phyloP scores from a whole-genome alignment of 345 rosid genomes.

The Anastatica hierochuntica region DNA sequence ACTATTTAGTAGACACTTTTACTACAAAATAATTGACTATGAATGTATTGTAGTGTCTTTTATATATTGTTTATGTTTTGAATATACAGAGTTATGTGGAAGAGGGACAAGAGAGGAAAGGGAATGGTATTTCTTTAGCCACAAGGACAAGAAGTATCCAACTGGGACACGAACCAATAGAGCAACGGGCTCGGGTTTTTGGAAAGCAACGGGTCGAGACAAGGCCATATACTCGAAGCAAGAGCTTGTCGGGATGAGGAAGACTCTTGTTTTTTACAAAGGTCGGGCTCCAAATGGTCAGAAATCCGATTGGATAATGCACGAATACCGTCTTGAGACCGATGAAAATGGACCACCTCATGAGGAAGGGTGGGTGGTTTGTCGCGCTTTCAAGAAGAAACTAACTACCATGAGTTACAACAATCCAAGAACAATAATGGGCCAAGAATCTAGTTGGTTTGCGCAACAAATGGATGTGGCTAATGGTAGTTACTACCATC shows the following conservation, averaged over 20 bases:
- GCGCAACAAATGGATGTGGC: constrained; percentile 16
- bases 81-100: constrained; percentile 54
- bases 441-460: constrained; percentile 28
- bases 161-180: constrained; percentile 95
- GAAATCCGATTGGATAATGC: constrained; percentile 97
- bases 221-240: constrained; percentile 76
- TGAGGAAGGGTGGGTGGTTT: constrained; percentile 98
- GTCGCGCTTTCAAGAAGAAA: constrained; percentile 90
- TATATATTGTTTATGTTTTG: too few relatives aligned
- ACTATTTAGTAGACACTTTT: too few relatives aligned
- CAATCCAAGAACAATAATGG: constrained; percentile 27
- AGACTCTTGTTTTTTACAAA: constrained; percentile 82
- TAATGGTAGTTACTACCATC: constrained; percentile 42
- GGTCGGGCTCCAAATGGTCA: constrained; percentile 97
- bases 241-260: constrained; percentile 89
- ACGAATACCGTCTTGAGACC: constrained; percentile 88
- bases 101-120: constrained; percentile 76
- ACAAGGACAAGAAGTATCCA: constrained; percentile 94
- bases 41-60: too few relatives aligned
- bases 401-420: constrained; percentile 30
- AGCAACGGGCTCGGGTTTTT: constrained; percentile 93
- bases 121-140: constrained; percentile 97
- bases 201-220: constrained; percentile 99
- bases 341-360: constrained; percentile 86
- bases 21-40: too few relatives aligned